Evolutionary conservation across 495 filamentous ascomycete genomes (phyloP), one percentile per base, ranked within the genome.

Genomic region (Penicilliopsis zonata): DNA sequence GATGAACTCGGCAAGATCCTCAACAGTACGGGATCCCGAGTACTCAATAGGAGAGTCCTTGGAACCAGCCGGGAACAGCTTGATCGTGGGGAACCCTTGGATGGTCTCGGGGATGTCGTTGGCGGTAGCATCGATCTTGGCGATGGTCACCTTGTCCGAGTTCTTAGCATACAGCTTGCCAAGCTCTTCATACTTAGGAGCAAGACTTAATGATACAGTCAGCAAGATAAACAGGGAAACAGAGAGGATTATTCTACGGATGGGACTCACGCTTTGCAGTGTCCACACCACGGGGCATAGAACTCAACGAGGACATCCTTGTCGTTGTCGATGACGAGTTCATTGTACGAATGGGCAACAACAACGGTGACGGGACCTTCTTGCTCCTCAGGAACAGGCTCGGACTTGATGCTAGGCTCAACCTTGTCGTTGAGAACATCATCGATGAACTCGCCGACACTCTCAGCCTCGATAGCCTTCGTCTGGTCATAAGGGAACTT

Each of bases 281-380:
- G 90, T 49, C 90, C 90, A 54, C 92, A 99, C 92, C 90, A 96
- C 28, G 92, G 92, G 19, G 90, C 90, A 62, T 99, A 99, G 65
- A 93, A 99, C 65, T 99, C 90, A 34, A 99, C 61, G 32, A 99
- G 76, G 36, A 99, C 90, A 61, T 99, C 90, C 75, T 96, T 94
- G 41, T 81, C 70, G 53, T 94, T 80, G 46, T 99, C 77, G 19
- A 95, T 70, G 50, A 99, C 88, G 31, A 95, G 56, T 7, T 93
- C 78, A 34, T 95, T 72, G 71, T 95, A 99, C 61, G 74, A 90
- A 59, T 92, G 78, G 52, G 90, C 90, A 31, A 99, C 90, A 36
- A 96, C 75, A 30, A 94, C 75, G 26, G 76, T 77, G 37, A 94
- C 87, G 24, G 84, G 70, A 25, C 84, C 86, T 34, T 96, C 90